Conservation (phyloP, 2,329 filamentous ascomycete genomes). For the Sphaerulina populicola region DNA sequence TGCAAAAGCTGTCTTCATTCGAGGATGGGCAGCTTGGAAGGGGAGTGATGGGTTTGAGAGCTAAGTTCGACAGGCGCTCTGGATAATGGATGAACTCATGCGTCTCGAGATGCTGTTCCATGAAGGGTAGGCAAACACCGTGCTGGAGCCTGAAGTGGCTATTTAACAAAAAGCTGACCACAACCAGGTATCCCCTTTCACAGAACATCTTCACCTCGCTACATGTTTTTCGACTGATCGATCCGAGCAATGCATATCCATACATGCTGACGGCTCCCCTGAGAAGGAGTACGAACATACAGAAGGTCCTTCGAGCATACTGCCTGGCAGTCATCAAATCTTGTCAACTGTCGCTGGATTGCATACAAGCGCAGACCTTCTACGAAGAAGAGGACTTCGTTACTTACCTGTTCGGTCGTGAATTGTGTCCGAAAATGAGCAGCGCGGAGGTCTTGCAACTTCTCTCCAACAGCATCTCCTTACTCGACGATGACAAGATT, state of each 20-base stretch:
- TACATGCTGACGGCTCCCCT: constrained; percentile 16
- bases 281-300: constrained; percentile 18
- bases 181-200: constrained; percentile 62
- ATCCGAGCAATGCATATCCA: constrained; percentile 45
- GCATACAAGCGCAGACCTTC: constrained; percentile 74
- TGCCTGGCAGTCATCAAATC: constrained; percentile 77
- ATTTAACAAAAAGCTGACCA: neutral
- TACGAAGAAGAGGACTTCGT: constrained; percentile 99
- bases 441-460: constrained; percentile 48
- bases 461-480: constrained; percentile 47
- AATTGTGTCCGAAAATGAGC: constrained; percentile 59
- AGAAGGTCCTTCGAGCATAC: constrained; percentile 69
- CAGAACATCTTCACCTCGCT: constrained; percentile 91
- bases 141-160: neutral
- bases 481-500: constrained; percentile 35
- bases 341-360: constrained; percentile 68
- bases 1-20: neutral
- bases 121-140: constrained; percentile 47
- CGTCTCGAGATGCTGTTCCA: constrained; percentile 98
- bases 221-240: constrained; percentile 76
- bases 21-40: neutral
- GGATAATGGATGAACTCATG: constrained; percentile 87
- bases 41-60: neutral
- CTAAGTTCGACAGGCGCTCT: constrained; percentile 58
- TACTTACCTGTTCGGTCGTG: constrained; percentile 78